phyloP scores from a whole-genome alignment of 805 yeast species.

The Kuraishia borneana region DNA sequence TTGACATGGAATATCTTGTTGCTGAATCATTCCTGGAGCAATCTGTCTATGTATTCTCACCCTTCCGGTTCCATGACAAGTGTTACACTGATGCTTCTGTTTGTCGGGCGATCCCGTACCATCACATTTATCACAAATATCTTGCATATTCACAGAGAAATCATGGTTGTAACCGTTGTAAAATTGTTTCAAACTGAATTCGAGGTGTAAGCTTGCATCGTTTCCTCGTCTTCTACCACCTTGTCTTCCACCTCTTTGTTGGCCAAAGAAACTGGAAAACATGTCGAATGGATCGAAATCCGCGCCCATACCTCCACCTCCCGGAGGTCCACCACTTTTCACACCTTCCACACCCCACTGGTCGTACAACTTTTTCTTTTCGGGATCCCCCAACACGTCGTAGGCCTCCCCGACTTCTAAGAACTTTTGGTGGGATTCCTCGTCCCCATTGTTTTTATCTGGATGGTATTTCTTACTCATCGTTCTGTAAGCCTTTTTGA shows the following conservation, averaged over 20 bases:
- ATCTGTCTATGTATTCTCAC: conserved; percentile 55
- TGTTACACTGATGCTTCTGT: conserved; percentile 46
- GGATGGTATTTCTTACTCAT: conserved; percentile 86
- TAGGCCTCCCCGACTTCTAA: conserved; percentile 91
- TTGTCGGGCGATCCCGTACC: conserved; percentile 88
- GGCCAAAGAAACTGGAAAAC: conserved; percentile 53
- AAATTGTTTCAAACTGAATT: conserved; percentile 51
- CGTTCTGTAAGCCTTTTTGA: conserved; percentile 75
- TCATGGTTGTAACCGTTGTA: conserved; percentile 58
- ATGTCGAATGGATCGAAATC: conserved; percentile 34
- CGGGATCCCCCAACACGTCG: conserved; percentile 66
- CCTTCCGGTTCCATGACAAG: conserved; percentile 72
- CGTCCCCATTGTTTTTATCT: conserved; percentile 80
- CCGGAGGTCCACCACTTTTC: conserved; percentile 38
- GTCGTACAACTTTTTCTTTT: conserved; percentile 62
- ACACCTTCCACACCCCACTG: conserved; percentile 68
- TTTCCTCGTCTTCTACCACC: conserved; percentile 48
- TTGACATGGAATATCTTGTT: conserved; percentile 70
- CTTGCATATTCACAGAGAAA: conserved; percentile 56
- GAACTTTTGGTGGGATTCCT: conserved; percentile 75
- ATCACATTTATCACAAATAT: conserved; percentile 64
- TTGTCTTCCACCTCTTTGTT: conserved; percentile 19
- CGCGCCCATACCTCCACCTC: conserved; percentile 23
- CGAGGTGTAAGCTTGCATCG: conserved; percentile 44
- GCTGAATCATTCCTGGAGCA: conserved; percentile 88